A percentile compares a stretch with the other conserved stretches of the same genome.
phyloP scores from a whole-genome alignment of 345 rosid species.

The Citrus maxima region DNA sequence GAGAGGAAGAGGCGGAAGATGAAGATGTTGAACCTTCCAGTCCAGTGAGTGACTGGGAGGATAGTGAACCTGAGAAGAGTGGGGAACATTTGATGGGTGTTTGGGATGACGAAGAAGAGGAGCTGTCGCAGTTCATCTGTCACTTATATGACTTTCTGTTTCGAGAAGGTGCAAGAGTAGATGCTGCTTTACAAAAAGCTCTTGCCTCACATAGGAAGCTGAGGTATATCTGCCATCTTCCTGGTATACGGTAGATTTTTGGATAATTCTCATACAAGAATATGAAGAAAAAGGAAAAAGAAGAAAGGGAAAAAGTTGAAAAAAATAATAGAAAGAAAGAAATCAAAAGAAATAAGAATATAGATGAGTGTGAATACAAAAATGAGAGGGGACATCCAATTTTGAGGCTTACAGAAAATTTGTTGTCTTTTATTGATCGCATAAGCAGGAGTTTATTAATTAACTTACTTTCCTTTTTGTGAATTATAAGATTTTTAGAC shows the following conservation, averaged over 20 bases:
- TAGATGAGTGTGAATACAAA: conserved; percentile 11
- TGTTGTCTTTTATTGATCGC: conserved; percentile 15
- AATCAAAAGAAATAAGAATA: background rate
- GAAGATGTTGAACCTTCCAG: conserved; percentile 60
- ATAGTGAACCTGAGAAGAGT: conserved; percentile 64
- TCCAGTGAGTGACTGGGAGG: conserved; percentile 95
- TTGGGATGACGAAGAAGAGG: conserved; percentile 81
- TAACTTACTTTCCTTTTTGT: background rate
- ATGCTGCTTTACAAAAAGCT: conserved; percentile 63
- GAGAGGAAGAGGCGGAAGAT: conserved; percentile 83
- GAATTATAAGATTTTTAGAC: background rate
- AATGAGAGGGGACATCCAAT: conserved; percentile 22
- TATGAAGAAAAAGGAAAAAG: background rate
- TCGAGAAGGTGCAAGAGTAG: conserved; percentile 67
- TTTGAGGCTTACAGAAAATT: conserved; percentile 35
- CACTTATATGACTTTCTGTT: conserved; percentile 63
- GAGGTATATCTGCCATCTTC: conserved; percentile 83
- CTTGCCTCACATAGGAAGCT: conserved; percentile 65
- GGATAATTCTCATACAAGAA: conserved; percentile 1
- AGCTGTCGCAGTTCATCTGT: conserved; percentile 67
- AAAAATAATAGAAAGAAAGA: too few species aligned
- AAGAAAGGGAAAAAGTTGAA: background rate
- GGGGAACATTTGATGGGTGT: conserved; percentile 32
- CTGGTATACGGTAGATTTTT: conserved; percentile 37
- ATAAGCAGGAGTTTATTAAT: conserved; percentile 8